These are phyloP conservation scores for Usnea hakonensis DNA, from an alignment of 495 filamentous ascomycete species.

Conservation along the genomic window DNA sequence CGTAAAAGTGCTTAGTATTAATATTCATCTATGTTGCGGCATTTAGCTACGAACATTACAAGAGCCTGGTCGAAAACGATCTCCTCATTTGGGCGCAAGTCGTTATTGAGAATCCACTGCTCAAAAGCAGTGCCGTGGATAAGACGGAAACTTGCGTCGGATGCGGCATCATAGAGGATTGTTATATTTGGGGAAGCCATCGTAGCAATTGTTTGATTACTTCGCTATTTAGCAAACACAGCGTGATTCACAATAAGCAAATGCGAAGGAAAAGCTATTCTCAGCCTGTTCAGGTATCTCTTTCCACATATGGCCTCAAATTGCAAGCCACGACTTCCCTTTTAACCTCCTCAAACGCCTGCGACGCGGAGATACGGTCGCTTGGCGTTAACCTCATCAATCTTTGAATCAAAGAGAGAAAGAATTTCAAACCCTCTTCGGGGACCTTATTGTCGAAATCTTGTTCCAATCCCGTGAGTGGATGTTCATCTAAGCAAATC, in stretches of 20 bases:
- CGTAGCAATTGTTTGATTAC: not conserved
- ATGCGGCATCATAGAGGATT: not conserved
- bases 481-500: not conserved
- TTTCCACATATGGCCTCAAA: not conserved
- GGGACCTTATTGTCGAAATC: not conserved
- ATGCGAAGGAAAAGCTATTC: too few species aligned
- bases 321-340: too few species aligned
- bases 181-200: not conserved
- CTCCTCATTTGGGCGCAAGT: not conserved
- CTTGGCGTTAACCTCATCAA: not conserved
- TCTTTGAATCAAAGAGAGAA: not conserved
- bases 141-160: not conserved
- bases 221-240: too few species aligned
- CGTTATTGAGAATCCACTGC: not conserved
- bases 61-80: not conserved
- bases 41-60: not conserved
- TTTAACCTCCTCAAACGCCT: slow-evolving; percentile 6
- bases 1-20: not conserved
- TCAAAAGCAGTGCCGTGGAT: not conserved
- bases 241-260: too few species aligned
- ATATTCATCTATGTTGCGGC: not conserved
- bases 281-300: too few species aligned
- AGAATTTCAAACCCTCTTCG: not conserved
- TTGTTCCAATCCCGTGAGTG: not conserved
- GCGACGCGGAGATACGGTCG: not conserved